These are phyloP conservation scores for Phytophthora pisi DNA, from an alignment of 352 stramenopile species.

Conservation along the genomic window DNA sequence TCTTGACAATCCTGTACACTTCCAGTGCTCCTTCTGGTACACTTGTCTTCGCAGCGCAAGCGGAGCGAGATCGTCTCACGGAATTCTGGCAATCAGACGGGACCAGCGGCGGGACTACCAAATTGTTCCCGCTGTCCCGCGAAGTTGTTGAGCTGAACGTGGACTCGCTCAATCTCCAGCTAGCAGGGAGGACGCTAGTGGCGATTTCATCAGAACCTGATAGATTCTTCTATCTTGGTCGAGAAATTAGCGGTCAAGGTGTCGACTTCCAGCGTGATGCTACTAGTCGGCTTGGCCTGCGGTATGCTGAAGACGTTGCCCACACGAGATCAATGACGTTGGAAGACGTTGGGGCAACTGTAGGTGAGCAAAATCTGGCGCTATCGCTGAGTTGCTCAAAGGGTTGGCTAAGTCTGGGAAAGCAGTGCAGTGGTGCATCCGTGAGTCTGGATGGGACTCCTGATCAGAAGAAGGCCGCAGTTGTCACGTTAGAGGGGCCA, in stretches of 20 bases:
- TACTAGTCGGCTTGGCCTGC: neutral
- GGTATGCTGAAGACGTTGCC: constrained; percentile 8
- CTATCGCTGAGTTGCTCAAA: constrained; percentile 45
- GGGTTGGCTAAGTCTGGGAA: constrained; percentile 42
- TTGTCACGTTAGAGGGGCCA: constrained; percentile 35
- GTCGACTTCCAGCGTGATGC: constrained; percentile 7
- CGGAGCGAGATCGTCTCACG: constrained; percentile 32
- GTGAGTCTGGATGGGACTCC: constrained; percentile 6
- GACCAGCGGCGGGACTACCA: constrained; percentile 39
- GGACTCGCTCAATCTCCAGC: constrained; percentile 38
- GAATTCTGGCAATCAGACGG: constrained; percentile 73
- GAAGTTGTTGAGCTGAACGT: constrained; percentile 41
- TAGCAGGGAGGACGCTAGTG: constrained; percentile 13
- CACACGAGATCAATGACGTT: constrained; percentile 49
- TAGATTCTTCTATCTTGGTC: constrained; percentile 31
- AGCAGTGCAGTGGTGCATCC: constrained; percentile 19
- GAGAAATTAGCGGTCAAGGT: neutral
- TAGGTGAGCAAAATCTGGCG: constrained; percentile 16
- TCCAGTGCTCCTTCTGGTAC: neutral
- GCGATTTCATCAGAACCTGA: constrained; percentile 16
- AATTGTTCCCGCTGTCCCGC: constrained; percentile 39
- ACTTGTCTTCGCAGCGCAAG: constrained; percentile 47
- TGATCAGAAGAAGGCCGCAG: neutral
- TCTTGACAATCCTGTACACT: constrained; percentile 42
- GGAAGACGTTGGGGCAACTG: constrained; percentile 28